phyloP scores from a whole-genome alignment of 768 basidiomycete species.

The Russula virescens region DNA sequence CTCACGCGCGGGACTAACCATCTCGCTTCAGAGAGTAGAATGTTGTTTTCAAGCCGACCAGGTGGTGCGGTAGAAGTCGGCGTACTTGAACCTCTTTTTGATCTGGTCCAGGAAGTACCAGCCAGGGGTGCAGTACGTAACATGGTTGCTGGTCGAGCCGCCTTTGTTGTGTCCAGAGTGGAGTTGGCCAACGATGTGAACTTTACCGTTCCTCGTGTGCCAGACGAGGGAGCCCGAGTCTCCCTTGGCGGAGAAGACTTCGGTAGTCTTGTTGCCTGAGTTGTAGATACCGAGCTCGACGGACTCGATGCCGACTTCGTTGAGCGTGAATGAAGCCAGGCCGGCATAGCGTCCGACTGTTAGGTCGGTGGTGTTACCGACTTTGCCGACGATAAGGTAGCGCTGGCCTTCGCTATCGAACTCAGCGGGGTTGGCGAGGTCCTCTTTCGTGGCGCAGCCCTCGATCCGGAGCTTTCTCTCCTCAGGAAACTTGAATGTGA shows the following conservation, averaged over 20 bases:
- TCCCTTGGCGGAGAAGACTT: neutral
- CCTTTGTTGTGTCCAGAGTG: too few species aligned
- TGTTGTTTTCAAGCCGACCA: too few species aligned
- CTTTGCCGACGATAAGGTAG: slow-evolving; percentile 1
- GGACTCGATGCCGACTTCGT: neutral
- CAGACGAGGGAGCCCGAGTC: neutral
- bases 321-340: neutral
- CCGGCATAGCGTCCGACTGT: slow-evolving; percentile 1
- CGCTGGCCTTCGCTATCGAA: slow-evolving; percentile 2
- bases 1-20: too few species aligned
- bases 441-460: too few species aligned
- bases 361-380: neutral
- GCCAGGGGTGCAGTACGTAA: neutral
- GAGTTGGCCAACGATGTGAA: neutral
- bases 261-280: neutral
- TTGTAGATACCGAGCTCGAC: slow-evolving; percentile 4
- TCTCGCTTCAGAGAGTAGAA: too few species aligned
- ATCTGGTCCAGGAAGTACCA: too few species aligned
- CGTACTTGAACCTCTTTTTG: too few species aligned
- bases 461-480: too few species aligned
- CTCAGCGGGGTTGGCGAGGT: neutral
- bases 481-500: too few species aligned
- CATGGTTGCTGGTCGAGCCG: neutral
- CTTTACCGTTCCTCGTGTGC: neutral
- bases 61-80: too few species aligned